Evolutionary conservation across 1,284 basidiomycete genomes (phyloP), one percentile per base, ranked within the genome.

Genomic region (Cryptococcus sp.): DNA sequence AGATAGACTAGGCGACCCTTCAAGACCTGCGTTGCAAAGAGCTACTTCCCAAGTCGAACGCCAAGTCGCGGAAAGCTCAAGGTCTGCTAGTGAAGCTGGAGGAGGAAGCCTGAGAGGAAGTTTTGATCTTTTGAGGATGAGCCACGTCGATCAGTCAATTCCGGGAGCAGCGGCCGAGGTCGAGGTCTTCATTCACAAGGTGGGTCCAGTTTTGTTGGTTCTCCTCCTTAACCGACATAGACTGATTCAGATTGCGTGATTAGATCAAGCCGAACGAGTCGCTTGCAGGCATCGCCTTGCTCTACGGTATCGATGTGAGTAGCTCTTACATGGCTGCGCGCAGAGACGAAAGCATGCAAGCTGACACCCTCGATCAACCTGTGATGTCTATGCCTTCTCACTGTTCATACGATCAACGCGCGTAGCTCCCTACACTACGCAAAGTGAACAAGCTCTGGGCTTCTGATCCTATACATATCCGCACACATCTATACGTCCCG

Each of bases 391-490:
- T 17, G 17, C 23, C 8, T 25, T 17, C 7, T 17, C 3, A 22
- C 17, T 17, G 46, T 16, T 13, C 19, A n/a, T 13, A 23, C 45
- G 13, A 50, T 10, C 17, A 45, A 43, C 8, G 38, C 52, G 40
- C 13, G 10, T 64, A 82, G 80, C 68, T 81, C 49, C 83, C 89
- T 15, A 86, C 88, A n/a, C 81, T 97, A 15, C 86, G 92, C 47
- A 84, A 86, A 64, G 86, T 86, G 43, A 97, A 97, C 77, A 90
- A 93, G 62, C 81, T 97, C 5, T 96, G 93, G 93, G 78, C 89
- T 1, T 88, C 89, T 16, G 93, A 96, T 73, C 83, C 90, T 0
- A 88, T 97, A 49, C 90, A 94, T 75, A 82, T 93, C 38, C 87
- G 92, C 41, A 86, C 86, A 44, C 81, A 86, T 8, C 84, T 97